Evolutionary conservation across 179 eudicot genomes (phyloP).

Genomic region (Nepenthes alata): DNA sequence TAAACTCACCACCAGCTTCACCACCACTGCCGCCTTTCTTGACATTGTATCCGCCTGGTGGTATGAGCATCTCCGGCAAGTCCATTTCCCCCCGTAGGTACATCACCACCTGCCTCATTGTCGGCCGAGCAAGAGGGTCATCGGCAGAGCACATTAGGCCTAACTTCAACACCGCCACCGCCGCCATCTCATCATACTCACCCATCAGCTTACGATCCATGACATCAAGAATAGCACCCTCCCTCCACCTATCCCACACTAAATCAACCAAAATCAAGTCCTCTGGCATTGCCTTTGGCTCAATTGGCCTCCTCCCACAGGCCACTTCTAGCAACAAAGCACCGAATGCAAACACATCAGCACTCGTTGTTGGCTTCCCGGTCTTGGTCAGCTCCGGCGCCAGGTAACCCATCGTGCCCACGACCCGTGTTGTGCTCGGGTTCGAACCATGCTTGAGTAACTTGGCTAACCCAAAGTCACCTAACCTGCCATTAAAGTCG

Average conservation of each 20-base stretch:
- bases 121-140: constrained; percentile 28
- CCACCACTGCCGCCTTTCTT: constrained; percentile 13
- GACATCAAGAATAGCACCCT: constrained; percentile 36
- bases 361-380: constrained; percentile 55
- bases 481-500: constrained; percentile 28
- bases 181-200: constrained; percentile 42
- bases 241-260: constrained; percentile 55
- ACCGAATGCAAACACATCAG: constrained; percentile 72
- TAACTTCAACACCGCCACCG: constrained; percentile 35
- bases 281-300: constrained; percentile 44
- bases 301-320: constrained; percentile 69
- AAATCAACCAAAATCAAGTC: constrained; percentile 56
- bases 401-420: constrained; percentile 72
- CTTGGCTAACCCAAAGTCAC: constrained; percentile 48
- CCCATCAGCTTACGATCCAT: constrained; percentile 49
- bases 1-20: constrained; percentile 14
- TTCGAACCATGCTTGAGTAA: constrained; percentile 30
- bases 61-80: constrained; percentile 24
- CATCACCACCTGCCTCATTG: constrained; percentile 53
- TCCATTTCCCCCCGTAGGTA: constrained; percentile 44
- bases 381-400: constrained; percentile 73
- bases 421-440: constrained; percentile 40
- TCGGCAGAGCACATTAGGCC: constrained; percentile 45
- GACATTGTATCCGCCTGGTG: constrained; percentile 23
- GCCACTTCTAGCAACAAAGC: constrained; percentile 66